A percentile compares a stretch with the other conserved stretches of the same genome.
Evolutionary conservation across 2,329 filamentous ascomycete species (phyloP).

Genomic region (Talaromyces rugulosus): DNA sequence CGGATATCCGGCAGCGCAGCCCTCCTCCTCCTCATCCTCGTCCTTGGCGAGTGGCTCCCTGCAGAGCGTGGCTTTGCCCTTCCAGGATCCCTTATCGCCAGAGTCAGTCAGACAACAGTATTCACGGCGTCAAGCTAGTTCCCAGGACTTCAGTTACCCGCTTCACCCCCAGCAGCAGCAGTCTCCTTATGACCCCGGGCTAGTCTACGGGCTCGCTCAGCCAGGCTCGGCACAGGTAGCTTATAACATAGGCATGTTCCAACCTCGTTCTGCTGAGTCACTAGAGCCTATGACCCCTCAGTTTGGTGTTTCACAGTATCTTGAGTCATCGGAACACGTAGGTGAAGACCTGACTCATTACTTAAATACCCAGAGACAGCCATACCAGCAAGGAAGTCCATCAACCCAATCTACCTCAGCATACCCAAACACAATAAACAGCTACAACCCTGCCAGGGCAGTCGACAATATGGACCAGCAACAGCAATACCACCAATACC

Average conservation of each 20-base stretch:
- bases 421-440: conserved; percentile 52
- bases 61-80: conserved; percentile 55
- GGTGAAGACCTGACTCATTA: conserved; percentile 58
- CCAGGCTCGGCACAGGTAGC: conserved; percentile 55
- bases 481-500: conserved; percentile 10
- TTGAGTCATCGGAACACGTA: conserved; percentile 60
- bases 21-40: conserved; percentile 38
- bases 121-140: conserved; percentile 1
- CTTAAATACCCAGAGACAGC: conserved; percentile 60
- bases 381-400: conserved; percentile 61
- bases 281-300: conserved; percentile 70
- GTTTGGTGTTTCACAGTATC: conserved; percentile 72
- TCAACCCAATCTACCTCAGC: conserved; percentile 48
- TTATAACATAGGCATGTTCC: conserved; percentile 79
- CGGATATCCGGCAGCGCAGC: conserved; percentile 55
- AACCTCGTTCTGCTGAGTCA: conserved; percentile 68
- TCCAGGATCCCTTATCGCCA: conserved; percentile 60
- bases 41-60: conserved; percentile 36
- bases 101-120: conserved; percentile 27
- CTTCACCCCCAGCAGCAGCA: conserved; percentile 26
- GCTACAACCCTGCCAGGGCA: conserved; percentile 36
- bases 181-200: conserved; percentile 55
- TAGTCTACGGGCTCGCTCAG: conserved; percentile 77
- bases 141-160: conserved; percentile 14
- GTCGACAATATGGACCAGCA: conserved; percentile 35